Percentiles rank a stretch among this genome's conserved stretches.
Evolutionary conservation across 495 filamentous ascomycete species (phyloP).

Genomic region (Penicilliopsis zonata): DNA sequence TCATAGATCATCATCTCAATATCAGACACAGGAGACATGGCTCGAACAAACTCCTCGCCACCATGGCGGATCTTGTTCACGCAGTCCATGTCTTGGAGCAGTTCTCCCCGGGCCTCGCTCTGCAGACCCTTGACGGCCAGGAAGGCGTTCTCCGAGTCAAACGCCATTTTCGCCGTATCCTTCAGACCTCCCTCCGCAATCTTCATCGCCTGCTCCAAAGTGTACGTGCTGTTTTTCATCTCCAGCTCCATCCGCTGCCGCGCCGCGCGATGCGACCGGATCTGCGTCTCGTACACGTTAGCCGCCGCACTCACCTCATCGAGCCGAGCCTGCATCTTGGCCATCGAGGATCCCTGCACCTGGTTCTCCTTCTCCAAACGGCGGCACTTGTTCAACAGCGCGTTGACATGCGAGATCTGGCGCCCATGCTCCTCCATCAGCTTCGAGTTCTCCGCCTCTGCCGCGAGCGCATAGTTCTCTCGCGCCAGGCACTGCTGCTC

Average conservation of each 20-base stretch:
- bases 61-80: too few relatives aligned
- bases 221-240: neutral
- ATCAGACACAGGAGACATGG: too few relatives aligned
- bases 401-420: too few relatives aligned
- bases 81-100: neutral
- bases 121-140: neutral
- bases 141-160: neutral
- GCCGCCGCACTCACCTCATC: neutral
- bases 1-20: too few relatives aligned
- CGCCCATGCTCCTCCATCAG: neutral
- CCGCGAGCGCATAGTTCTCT: neutral
- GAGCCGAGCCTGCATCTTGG: neutral
- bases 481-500: neutral
- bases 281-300: neutral
- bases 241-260: neutral
- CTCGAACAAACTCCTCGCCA: too few relatives aligned
- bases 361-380: neutral
- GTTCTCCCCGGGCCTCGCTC: neutral
- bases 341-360: neutral
- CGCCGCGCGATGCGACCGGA: neutral
- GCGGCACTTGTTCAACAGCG: too few relatives aligned
- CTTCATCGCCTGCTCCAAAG: neutral
- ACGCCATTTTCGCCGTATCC: neutral
- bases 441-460: neutral
- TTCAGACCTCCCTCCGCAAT: neutral